Evolutionary conservation across 768 basidiomycete genomes (phyloP).

Genomic region (Lactarius deliciosus): DNA sequence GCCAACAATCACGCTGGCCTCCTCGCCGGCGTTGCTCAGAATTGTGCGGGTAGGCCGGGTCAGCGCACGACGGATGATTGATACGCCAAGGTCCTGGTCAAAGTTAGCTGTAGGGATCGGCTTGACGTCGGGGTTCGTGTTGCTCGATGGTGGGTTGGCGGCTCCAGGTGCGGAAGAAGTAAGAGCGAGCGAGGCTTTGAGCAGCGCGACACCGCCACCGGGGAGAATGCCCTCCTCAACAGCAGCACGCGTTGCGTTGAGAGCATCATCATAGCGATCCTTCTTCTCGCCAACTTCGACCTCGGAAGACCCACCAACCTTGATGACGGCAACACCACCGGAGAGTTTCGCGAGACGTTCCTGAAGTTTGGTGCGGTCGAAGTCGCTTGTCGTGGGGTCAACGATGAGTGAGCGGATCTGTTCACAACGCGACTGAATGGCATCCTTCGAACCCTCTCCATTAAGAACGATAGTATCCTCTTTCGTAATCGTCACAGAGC

Average conservation of each 20-base stretch:
- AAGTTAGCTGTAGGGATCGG: slow-evolving; percentile 86
- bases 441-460: slow-evolving; percentile 86
- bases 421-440: slow-evolving; percentile 91
- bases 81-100: slow-evolving; percentile 94
- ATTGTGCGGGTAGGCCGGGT: slow-evolving; percentile 84
- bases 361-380: slow-evolving; percentile 92
- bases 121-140: slow-evolving; percentile 53
- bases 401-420: slow-evolving; percentile 84
- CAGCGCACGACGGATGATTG: slow-evolving; percentile 87
- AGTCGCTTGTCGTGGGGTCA: slow-evolving; percentile 87
- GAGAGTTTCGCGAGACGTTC: slow-evolving; percentile 95
- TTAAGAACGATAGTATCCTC: slow-evolving; percentile 97
- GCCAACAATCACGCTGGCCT: slow-evolving; percentile 90
- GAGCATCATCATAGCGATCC: slow-evolving; percentile 95
- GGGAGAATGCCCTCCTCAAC: slow-evolving; percentile 99
- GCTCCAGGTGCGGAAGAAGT: slow-evolving; percentile 42
- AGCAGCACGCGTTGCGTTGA: slow-evolving; percentile 97
- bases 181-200: slow-evolving; percentile 79
- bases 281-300: slow-evolving; percentile 99
- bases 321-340: slow-evolving; percentile 98
- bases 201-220: slow-evolving; percentile 90
- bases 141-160: slow-evolving; percentile 9
- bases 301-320: slow-evolving; percentile 90
- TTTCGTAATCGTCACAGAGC: slow-evolving; percentile 92
- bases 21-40: slow-evolving; percentile 91